phyloP scores from a whole-genome alignment of 495 filamentous ascomycete genomes.

The Aspergillus homomorphus region DNA sequence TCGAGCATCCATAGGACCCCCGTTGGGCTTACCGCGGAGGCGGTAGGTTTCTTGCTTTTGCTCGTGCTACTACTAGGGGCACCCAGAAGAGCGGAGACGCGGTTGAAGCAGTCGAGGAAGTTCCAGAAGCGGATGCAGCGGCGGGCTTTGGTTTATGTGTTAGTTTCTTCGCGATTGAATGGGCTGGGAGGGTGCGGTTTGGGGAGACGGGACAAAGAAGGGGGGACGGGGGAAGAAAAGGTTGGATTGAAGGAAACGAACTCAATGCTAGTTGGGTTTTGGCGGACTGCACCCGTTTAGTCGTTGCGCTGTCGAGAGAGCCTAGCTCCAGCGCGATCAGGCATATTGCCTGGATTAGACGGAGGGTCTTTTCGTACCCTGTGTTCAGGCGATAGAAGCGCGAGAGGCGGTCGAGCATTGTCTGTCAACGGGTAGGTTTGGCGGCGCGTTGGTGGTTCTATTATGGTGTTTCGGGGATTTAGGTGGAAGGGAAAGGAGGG shows the following conservation, averaged over 20 bases:
- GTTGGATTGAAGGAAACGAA: too few relatives aligned
- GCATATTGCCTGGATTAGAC: slow-evolving; percentile 54
- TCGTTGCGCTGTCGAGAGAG: slow-evolving; percentile 19
- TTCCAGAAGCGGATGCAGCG: slow-evolving; percentile 61
- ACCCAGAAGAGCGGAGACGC: slow-evolving; percentile 36
- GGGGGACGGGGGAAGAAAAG: neutral
- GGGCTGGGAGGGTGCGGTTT: too few relatives aligned
- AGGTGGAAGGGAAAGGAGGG: neutral
- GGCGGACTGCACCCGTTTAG: slow-evolving; percentile 25
- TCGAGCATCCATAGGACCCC: slow-evolving; percentile 24
- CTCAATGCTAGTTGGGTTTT: slow-evolving; percentile 36
- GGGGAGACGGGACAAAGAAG: neutral
- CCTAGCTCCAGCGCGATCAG: slow-evolving; percentile 47
- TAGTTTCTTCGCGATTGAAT: neutral
- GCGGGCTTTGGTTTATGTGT: slow-evolving; percentile 29
- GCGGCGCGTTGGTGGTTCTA: too few relatives aligned
- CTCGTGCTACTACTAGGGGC: neutral
- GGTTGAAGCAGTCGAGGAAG: slow-evolving; percentile 58
- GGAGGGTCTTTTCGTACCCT: slow-evolving; percentile 62
- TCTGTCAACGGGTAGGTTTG: neutral
- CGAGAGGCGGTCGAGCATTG: slow-evolving; percentile 30
- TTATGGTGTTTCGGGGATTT: slow-evolving; percentile 10
- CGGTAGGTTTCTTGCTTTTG: neutral
- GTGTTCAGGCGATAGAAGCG: slow-evolving; percentile 34
- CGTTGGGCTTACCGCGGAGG: slow-evolving; percentile 12